These are phyloP conservation scores for Diddensiella caesifluorescens DNA, from an alignment of 805 yeast genomes.

Conservation along the genomic window DNA sequence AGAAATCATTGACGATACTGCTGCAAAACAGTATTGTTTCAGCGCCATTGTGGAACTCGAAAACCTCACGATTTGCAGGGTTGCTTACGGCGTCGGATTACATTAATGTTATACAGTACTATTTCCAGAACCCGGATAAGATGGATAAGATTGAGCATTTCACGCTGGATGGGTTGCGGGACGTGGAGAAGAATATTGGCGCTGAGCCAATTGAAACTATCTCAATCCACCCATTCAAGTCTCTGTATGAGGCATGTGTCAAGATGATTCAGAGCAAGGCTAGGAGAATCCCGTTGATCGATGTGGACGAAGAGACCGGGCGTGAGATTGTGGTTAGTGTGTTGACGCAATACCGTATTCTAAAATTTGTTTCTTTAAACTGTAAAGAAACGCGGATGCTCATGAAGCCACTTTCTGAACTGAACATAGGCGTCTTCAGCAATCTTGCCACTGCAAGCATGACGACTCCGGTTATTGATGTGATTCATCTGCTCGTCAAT, in stretches of 20 bases:
- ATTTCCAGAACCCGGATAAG: slow-evolving; percentile 78
- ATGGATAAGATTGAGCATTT: slow-evolving; percentile 82
- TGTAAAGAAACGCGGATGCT: slow-evolving; percentile 90
- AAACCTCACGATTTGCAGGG: slow-evolving; percentile 88
- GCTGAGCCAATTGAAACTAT: slow-evolving; percentile 80
- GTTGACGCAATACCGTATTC: slow-evolving; percentile 89
- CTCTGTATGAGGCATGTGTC: slow-evolving; percentile 87
- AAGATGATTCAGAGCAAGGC: slow-evolving; percentile 86
- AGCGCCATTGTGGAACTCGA: slow-evolving; percentile 95
- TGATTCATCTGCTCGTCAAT: slow-evolving; percentile 72
- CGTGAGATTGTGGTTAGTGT: slow-evolving; percentile 94
- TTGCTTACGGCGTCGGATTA: slow-evolving; percentile 87
- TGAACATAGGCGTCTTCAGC: slow-evolving; percentile 50
- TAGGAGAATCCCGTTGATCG: slow-evolving; percentile 89
- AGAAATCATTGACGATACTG: slow-evolving; percentile 82
- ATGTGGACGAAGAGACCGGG: slow-evolving; percentile 85
- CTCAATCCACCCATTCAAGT: slow-evolving; percentile 84
- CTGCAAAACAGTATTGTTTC: slow-evolving; percentile 91
- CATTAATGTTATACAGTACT: slow-evolving; percentile 90
- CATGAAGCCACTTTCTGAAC: slow-evolving; percentile 64
- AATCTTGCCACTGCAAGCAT: slow-evolving; percentile 72
- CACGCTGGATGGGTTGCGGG: slow-evolving; percentile 77
- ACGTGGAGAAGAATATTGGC: slow-evolving; percentile 82
- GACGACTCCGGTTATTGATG: slow-evolving; percentile 91
- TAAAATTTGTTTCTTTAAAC: slow-evolving; percentile 91